Evolutionary conservation across 768 basidiomycete genomes (phyloP).

Genomic region (Thelephora ganbajun): DNA sequence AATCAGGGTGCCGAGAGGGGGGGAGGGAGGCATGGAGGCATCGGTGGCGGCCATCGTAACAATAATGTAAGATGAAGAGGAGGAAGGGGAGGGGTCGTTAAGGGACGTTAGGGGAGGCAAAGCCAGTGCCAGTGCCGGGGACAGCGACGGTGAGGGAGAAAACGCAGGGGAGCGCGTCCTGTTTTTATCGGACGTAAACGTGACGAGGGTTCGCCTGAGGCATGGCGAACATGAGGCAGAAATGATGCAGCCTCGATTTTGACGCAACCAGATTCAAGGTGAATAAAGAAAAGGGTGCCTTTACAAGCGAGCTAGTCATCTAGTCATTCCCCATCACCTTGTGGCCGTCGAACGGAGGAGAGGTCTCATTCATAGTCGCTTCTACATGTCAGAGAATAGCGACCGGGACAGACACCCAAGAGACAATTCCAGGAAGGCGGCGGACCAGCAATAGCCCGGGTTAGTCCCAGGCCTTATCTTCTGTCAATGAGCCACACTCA

Average conservation of each 20-base stretch:
- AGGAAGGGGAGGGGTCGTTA: slow-evolving; percentile 3
- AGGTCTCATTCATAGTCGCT: no score
- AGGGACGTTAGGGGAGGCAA: slow-evolving; percentile 5
- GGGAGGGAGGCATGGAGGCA: slow-evolving; percentile 30
- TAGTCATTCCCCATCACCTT: no score
- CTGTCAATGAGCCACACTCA: no score
- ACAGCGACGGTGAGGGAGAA: slow-evolving; percentile 12
- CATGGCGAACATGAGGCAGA: slow-evolving; percentile 23
- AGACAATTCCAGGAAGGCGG: no score
- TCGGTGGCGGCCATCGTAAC: slow-evolving; percentile 17
- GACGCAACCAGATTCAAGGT: not conserved
- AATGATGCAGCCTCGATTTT: slow-evolving; percentile 4
- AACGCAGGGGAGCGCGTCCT: slow-evolving; percentile 7
- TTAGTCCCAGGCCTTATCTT: no score
- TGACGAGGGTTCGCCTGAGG: slow-evolving; percentile 16
- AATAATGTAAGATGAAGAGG: not conserved
- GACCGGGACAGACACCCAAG: no score
- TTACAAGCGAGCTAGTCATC: no score
- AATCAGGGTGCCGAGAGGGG: slow-evolving; percentile 62
- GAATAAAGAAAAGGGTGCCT: no score
- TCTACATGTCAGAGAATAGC: no score
- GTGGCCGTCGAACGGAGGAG: no score
- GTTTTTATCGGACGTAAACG: slow-evolving; percentile 18
- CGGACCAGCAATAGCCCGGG: no score
- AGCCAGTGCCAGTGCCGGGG: slow-evolving; percentile 14